phyloP scores from a whole-genome alignment of 179 eudicot species.

The Amaranthus tricolor region DNA sequence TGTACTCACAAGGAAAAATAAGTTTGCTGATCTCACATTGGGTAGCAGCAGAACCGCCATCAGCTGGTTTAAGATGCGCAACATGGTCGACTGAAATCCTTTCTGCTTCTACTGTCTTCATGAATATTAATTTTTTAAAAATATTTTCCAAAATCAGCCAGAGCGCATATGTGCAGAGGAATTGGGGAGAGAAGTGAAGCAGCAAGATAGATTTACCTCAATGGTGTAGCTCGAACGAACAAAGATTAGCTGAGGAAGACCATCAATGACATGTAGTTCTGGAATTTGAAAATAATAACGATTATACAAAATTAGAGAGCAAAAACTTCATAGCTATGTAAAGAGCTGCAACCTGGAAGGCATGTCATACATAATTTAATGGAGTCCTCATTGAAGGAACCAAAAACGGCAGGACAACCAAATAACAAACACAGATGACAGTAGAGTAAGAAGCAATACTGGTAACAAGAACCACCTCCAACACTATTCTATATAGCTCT shows the following conservation, averaged over 20 bases:
- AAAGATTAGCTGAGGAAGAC: conserved; percentile 84
- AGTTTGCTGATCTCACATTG: conserved; percentile 55
- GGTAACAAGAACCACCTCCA: neutral
- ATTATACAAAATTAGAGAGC: neutral
- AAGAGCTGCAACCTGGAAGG: neutral
- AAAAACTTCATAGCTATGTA: too few relatives aligned
- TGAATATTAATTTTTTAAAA: conserved; percentile 11
- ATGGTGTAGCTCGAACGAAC: conserved; percentile 92
- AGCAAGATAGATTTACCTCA: conserved; percentile 52
- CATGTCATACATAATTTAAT: neutral
- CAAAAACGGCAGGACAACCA: neutral
- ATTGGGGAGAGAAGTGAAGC: neutral
- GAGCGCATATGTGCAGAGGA: conserved; percentile 4
- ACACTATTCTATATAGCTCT: neutral
- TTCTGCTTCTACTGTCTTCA: conserved; percentile 95
- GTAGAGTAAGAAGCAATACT: neutral
- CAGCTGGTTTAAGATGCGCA: conserved; percentile 97
- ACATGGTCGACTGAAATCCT: conserved; percentile 97
- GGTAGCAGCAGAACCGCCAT: conserved; percentile 99
- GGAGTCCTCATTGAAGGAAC: neutral
- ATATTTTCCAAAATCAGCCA: conserved; percentile 13
- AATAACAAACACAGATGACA: neutral
- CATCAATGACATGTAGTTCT: conserved; percentile 94
- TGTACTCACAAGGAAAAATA: conserved; percentile 8
- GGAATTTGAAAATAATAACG: conserved; percentile 14